Evolutionary conservation across 148 eudicot species (phyloP).

Genomic region (Limonium bicolor): DNA sequence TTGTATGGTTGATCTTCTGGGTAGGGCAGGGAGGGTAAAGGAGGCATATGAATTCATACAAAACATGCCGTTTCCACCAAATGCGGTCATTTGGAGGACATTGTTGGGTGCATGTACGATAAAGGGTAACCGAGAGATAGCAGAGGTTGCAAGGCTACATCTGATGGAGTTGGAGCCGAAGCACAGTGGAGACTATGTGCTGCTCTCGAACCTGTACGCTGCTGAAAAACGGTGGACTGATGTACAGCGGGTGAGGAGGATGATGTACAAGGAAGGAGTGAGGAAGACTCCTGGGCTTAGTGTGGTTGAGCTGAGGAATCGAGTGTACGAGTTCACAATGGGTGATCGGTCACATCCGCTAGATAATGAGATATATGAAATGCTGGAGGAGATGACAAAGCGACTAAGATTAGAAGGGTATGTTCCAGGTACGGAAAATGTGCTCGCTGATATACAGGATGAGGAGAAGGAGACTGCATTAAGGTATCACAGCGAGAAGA

Average conservation of each 20-base stretch:
- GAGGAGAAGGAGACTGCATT: constrained; percentile 82
- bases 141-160: constrained; percentile 36
- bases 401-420: constrained; percentile 52
- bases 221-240: constrained; percentile 58
- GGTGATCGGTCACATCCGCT: constrained; percentile 64
- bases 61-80: constrained; percentile 47
- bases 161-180: constrained; percentile 50
- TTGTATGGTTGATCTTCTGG: constrained; percentile 62
- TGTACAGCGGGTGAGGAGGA: constrained; percentile 39
- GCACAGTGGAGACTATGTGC: constrained; percentile 71
- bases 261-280: constrained; percentile 46
- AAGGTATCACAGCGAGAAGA: constrained; percentile 71
- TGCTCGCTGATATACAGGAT: constrained; percentile 73
- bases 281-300: constrained; percentile 58
- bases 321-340: constrained; percentile 52
- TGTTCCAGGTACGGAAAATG: constrained; percentile 39
- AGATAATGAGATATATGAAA: constrained; percentile 41
- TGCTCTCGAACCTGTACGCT: constrained; percentile 72
- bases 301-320: constrained; percentile 55
- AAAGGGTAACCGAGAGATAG: constrained; percentile 32
- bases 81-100: constrained; percentile 70
- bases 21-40: constrained; percentile 49
- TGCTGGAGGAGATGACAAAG: constrained; percentile 45
- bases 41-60: constrained; percentile 49
- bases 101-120: constrained; percentile 54